Percentiles rank a stretch among this genome's conserved stretches.
phyloP scores from a whole-genome alignment of 352 stramenopile species.

The Globisporangium takayamanum region DNA sequence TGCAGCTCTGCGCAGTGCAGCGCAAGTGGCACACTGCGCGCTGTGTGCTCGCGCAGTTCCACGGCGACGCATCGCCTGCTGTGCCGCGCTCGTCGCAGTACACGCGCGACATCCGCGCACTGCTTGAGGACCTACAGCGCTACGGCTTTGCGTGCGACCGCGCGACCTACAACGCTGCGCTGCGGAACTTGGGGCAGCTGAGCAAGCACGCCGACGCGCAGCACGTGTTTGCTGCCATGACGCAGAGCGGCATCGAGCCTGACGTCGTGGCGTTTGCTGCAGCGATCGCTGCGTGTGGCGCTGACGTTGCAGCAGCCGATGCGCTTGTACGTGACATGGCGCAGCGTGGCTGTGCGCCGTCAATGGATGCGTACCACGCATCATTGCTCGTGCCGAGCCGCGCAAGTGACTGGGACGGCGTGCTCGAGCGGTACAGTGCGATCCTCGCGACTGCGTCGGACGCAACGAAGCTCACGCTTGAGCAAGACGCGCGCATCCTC shows the following conservation, averaged over 20 bases:
- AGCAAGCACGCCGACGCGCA: constrained; percentile 28
- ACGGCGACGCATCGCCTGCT: constrained; percentile 27
- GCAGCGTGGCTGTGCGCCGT: constrained; percentile 6
- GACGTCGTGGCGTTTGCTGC: constrained; percentile 54
- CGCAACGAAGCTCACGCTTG: constrained; percentile 18
- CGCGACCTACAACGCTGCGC: constrained; percentile 51
- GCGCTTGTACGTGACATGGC: constrained; percentile 38
- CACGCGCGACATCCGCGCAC: constrained; percentile 33
- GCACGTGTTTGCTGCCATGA: constrained; percentile 42
- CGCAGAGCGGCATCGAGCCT: constrained; percentile 23
- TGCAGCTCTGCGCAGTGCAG: constrained; percentile 40
- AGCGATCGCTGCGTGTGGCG: constrained; percentile 44
- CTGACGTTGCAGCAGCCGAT: constrained; percentile 33
- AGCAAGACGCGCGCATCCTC: constrained; percentile 49
- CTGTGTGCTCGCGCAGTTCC: constrained; percentile 41
- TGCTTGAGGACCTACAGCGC: constrained; percentile 43
- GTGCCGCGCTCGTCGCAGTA: constrained; percentile 36
- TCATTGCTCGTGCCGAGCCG: constrained; percentile 23
- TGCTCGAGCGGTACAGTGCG: constrained; percentile 17
- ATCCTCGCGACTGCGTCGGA: background rate
- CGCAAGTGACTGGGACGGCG: constrained; percentile 10
- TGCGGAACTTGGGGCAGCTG: constrained; percentile 48
- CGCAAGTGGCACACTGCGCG: constrained; percentile 53
- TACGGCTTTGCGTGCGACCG: constrained; percentile 33
- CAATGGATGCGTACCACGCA: constrained; percentile 23